Evolutionary conservation across 1,284 basidiomycete genomes (phyloP), one percentile per base, ranked within the genome.

Genomic region (Cutaneotrichosporon dermatis): DNA sequence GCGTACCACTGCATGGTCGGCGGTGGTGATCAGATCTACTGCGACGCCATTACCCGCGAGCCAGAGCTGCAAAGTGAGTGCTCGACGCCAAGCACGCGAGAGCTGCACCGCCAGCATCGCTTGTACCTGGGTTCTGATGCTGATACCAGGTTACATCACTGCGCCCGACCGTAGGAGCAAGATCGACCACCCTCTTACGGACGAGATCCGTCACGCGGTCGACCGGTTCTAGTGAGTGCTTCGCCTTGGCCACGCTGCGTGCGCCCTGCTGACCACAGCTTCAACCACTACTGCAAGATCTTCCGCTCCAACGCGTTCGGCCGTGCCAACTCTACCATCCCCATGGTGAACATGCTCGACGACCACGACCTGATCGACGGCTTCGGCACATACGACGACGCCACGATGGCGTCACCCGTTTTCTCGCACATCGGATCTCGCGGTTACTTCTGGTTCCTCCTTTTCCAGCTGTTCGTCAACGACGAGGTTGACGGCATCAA

Each of bases 231-330:
- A 80, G 72, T 74, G 50, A 58, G 72, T 50, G 13, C 16, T 13
- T 46, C 2, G 15, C 11, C 34, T 5, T 40, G 8, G 39, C 12
- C 39, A 8, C 34, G 33, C 33, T 9, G 6, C 7, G 4, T 11
- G 25, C 25, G 25, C 25, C 25, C 12, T n/a, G 39, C 54, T 61
- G 46, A 56, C 48, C 4, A 2, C 60, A 74, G 72, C 73, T 93
- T 92, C 82, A 90, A 88, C 67, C 92, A 96, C 73, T 98, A 97
- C 78, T 93, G 90, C 68, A 83, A 87, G 55, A 78, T 82, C 54
- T 98, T 96, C 79, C 83, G 92, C 60, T 85, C 85, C 51, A 94
- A 94, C 7, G 92, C 92, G 0, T 99, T 98, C 75, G 90, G 91
- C 1, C 82, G 88, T 57, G 92, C 94, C 4, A 97, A 96, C 75